Base-by-base conservation (phyloP, 2,329 filamentous ascomycete genomes). In the Talaromyces sp. region DNA sequence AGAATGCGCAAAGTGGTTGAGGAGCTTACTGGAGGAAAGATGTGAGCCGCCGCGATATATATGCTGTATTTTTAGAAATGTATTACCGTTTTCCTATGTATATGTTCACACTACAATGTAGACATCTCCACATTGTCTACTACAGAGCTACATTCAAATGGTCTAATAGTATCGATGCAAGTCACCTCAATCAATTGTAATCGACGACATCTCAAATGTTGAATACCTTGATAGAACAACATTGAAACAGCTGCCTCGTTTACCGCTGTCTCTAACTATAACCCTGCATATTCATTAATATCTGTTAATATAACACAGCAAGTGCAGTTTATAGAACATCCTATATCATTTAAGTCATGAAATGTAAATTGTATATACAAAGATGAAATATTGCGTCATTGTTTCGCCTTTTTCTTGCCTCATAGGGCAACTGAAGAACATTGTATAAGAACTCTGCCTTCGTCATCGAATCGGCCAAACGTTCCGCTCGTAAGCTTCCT, bases 11-110 rank as follows among this genome's bases (percentile, higher is more conserved):
- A 80, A 72, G 82, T 90, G 69, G 85, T 83, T 9, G 87, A 89
- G 73, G 81, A 83, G 67, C 78, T 90, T 67, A 89, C 86, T 21
- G 87, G 87, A 59, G 87, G 87, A 56, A 88, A 86, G 77, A 78
- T 85, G 72, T 77, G 66, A 71, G 60, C 55, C 43, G 55, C 19
- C 41, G 35, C 29, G 11, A 32, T 19, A 5, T 11, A 31, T 55
- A 14, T 55, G 29, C 53, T 55, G 31, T 55, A 55, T 24, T 55
- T 26, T 43, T 55, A 43, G 35, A 43, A 32, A 55, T 55, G 24
- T 31, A 55, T 27, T 52, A 19, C 27, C 14, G 27, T n/a, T 29
- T 52, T 52, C 21, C 24, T 52, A 52, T 46, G 43, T 46, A 46
- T 24, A 46, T 46, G 43, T 46, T 46, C 43, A 46, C 43, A 21